Evolutionary conservation across 2,329 filamentous ascomycete species (phyloP), one percentile per base, ranked within the genome.

Genomic region (Colletotrichum lini): DNA sequence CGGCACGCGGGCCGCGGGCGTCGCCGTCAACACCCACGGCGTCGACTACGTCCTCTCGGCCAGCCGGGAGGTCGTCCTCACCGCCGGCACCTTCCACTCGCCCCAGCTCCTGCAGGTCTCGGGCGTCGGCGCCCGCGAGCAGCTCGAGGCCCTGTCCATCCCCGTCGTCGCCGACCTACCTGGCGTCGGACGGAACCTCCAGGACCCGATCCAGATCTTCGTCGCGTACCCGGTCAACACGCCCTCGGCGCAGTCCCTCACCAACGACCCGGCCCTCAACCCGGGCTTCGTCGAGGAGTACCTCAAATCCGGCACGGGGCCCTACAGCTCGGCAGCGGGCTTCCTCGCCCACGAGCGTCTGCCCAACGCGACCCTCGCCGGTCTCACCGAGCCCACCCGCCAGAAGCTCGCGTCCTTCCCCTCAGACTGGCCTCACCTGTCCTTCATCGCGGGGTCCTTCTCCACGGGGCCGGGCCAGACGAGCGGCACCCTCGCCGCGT

Each of bases 161-260:
- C 79, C 82, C 0, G 82, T 90, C 16, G 70, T 90, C 50, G 79
- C 80, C 3, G 84, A 91, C 73, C 79, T 88, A 0, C 88, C 90
- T 4, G 93, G 93, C 7, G 99, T 99, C 80, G 91, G 94, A 30
- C 86, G 95, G 74, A 92, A 95, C 79, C 84, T 99, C 18, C 91
- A 97, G 72, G 91, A 88, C 3, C 98, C 96, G 0, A 84, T 98
- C 30, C 89, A 96, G 70, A 63, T 72, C 13, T 68, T 63, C 35
- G 65, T 72, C 45, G 65, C 65, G 7, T 69, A 59, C 42, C 65
- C 65, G 42, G 66, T 72, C 13, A 61, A 38, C 47, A 72, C 60
- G 16, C 54, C 59, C 12, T 63, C 65, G 1, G 66, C 63, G 3
- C 65, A 69, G 35, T 65, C 65, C 30, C 59, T 72, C 16, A 61